Evolutionary conservation across 2,329 filamentous ascomycete species (phyloP).

Genomic region (Saccharata proteae): DNA sequence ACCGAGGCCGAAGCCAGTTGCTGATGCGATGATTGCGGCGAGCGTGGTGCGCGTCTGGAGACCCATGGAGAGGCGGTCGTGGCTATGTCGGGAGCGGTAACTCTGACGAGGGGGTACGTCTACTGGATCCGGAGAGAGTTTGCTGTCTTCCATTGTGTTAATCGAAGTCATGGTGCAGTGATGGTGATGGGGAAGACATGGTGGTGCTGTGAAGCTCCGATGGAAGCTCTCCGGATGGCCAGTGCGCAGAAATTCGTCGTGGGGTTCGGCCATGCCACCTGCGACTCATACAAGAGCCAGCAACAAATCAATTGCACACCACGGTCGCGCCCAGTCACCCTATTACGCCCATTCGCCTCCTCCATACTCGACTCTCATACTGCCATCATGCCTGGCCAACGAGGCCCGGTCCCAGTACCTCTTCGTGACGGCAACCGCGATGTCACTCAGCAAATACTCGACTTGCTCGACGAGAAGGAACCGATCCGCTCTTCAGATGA

Average conservation of each 20-base stretch:
- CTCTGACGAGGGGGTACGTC: no score
- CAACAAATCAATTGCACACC: no score
- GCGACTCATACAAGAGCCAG: slow-evolving; percentile 9
- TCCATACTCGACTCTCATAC: background rate
- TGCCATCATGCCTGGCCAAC: slow-evolving; percentile 30
- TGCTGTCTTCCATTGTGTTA: no score
- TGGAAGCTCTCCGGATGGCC: no score
- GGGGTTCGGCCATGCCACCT: no score
- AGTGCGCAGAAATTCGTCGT: no score
- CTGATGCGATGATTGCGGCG: slow-evolving; percentile 45
- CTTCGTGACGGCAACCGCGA: slow-evolving; percentile 27
- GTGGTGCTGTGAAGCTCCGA: no score
- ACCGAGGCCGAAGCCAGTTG: slow-evolving; percentile 60
- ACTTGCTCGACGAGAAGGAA: slow-evolving; percentile 42
- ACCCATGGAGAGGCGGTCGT: slow-evolving; percentile 46
- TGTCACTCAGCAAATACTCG: slow-evolving; percentile 70
- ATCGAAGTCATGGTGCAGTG: no score
- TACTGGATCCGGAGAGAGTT: no score
- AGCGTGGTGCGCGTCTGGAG: slow-evolving; percentile 54
- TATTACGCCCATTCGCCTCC: slow-evolving; percentile 3
- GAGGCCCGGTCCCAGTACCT: slow-evolving; percentile 36
- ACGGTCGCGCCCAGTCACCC: background rate
- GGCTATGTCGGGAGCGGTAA: no score
- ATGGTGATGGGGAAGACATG: no score
- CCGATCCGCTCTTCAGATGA: slow-evolving; percentile 41